phyloP scores from a whole-genome alignment of 768 basidiomycete species.

The Suillus subluteus region DNA sequence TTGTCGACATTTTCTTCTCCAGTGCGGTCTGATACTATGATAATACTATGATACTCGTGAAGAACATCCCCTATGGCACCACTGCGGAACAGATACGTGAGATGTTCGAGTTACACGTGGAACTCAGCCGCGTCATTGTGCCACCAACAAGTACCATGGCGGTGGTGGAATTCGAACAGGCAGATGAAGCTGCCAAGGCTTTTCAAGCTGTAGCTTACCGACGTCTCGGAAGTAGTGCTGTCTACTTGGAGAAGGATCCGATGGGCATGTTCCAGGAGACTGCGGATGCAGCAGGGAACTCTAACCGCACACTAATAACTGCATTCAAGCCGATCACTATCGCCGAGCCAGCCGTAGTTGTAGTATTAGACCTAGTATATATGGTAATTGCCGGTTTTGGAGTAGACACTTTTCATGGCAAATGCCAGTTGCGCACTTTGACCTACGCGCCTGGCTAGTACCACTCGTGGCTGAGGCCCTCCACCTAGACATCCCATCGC shows the following conservation, averaged over 20 bases:
- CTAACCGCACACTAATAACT: conserved; percentile 19
- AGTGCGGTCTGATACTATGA: conserved; percentile 72
- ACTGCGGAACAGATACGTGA: conserved; percentile 73
- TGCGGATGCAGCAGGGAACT: conserved; percentile 26
- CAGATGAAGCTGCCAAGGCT: conserved; percentile 71
- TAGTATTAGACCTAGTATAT: too few relatives aligned
- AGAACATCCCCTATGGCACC: conserved; percentile 96
- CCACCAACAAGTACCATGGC: conserved; percentile 95
- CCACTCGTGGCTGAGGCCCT: too few relatives aligned
- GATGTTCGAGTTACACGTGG: conserved; percentile 78
- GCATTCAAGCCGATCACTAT: conserved; percentile 43
- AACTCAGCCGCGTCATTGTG: conserved; percentile 70
- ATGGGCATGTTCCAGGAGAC: conserved; percentile 73
- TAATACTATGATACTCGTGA: conserved; percentile 90
- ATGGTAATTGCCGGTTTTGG: too few relatives aligned
- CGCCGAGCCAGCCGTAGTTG: conserved; percentile 35
- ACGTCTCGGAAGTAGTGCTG: conserved; percentile 83
- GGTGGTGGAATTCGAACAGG: conserved; percentile 81
- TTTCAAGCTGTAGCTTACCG: conserved; percentile 86
- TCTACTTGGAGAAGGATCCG: conserved; percentile 95
- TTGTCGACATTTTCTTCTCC: conserved; percentile 58
- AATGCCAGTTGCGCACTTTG: too few relatives aligned
- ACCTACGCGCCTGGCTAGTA: too few relatives aligned
- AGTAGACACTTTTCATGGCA: too few relatives aligned
- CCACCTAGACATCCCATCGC: too few relatives aligned